Base-by-base conservation (phyloP, 495 filamentous ascomycete species). In the Oidiodendron maius region DNA sequence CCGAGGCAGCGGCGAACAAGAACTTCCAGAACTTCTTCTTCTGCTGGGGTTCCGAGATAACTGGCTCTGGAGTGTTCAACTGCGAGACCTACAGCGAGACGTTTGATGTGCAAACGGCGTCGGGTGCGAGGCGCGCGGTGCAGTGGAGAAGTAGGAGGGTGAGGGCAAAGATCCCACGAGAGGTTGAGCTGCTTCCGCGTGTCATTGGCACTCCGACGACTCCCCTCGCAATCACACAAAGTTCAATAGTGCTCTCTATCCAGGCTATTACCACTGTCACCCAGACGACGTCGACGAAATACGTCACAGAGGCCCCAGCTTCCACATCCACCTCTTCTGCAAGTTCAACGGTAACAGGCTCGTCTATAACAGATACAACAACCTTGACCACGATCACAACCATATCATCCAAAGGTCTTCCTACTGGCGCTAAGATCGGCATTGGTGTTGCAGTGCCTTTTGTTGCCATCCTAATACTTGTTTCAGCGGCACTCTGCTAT, bases 11-110 rank as follows among this genome's bases (percentile, higher is more conserved):
- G 12, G 4, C 32, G n/a, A n/a, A 30, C 26, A 18, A 22, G 12
- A 22, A 36, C 22, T 20, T 46, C 26, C 3, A 35, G 26, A 45
- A 45, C 43, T 34, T 32, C 43, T 45, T 45, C 25, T 45, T 45
- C 13, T 45, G 43, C 17, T 40, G 26, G 26, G 26, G 26, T 5
- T 5, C 12, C 23, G 18, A 20, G 16, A 18, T 10, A 5, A 20
- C n/a, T 15, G 4, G 4, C 36, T 6, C 16, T 13, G 12, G 16
- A 20, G 39, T 12, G 16, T 18, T 22, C 16, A 17, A 20, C 22
- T 41, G 24, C 23, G 36, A 49, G 3, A 17, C 16, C 5, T 34
- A 34, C 26, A 45, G 43, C 21, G 16, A 1, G n/a, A 28, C 13
- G 9, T 45, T 32, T 15, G 20, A 35, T 20, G 11, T 45, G 11